Conservation (phyloP, 192 early-diverging fungal genomes). For the Backusella tarrabulga region DNA sequence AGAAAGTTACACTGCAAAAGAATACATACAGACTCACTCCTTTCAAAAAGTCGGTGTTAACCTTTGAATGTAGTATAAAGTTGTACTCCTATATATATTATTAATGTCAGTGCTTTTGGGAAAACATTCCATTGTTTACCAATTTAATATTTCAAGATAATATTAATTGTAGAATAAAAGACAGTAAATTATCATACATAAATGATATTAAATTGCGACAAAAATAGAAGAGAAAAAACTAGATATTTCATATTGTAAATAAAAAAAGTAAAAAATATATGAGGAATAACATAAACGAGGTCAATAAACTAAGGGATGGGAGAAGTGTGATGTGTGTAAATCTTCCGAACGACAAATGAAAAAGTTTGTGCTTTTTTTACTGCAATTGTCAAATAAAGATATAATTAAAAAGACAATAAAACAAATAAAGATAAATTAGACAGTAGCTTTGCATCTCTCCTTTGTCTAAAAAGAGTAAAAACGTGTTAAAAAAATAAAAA, state of each 20-base stretch:
- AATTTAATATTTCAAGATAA: neutral
- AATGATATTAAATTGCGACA: neutral
- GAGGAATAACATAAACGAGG: neutral
- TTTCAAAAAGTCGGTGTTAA: neutral
- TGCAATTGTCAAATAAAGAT: neutral
- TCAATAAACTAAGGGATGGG: neutral
- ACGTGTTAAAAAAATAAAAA: neutral
- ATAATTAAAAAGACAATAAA: neutral
- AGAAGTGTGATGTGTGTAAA: neutral
- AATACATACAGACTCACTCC: neutral
- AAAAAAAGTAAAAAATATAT: neutral
- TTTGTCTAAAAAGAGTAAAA: neutral
- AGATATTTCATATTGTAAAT: neutral
- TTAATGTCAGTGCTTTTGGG: neutral
- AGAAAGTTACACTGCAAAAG: neutral
- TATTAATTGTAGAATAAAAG: neutral
- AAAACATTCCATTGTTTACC: neutral
- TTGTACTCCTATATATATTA: neutral
- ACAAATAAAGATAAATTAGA: constrained; percentile 4
- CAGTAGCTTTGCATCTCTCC: neutral
- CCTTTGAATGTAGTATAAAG: neutral
- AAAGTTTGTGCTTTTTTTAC: neutral
- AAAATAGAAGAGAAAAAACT: neutral
- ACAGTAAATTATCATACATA: neutral
- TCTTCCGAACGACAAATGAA: neutral